Evolutionary conservation across 768 basidiomycete species (phyloP), one percentile per base, ranked within the genome.

Genomic region (Leccinum variicolor): DNA sequence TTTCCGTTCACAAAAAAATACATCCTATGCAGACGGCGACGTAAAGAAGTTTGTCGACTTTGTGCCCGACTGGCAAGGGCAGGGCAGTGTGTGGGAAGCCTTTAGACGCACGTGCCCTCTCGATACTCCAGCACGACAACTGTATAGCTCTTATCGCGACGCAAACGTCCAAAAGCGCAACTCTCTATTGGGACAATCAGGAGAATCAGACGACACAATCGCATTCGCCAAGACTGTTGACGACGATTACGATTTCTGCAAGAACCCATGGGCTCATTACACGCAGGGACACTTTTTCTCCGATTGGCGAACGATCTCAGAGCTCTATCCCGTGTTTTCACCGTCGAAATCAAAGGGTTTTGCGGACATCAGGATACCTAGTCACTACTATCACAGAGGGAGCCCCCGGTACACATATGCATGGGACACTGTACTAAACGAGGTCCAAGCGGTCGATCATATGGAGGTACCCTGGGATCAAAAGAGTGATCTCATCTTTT

Each of bases 231-330:
- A 74, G 28, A 73, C 73, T 2, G 85, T 86, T 10, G 85, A 90
- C n/a, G 78, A 84, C 52, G 76, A 77, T 5, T 80, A 84, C 60
- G 86, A 95, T 66, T 94, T 90, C 68, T 99, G 97, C 73, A 66
- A 75, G 31, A 77, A 84, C 33, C 94, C 96, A 0, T 89, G 91
- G 75, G 86, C 89, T 19, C 94, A 89, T 63, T 86, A 90, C 66
- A 81, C 81, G 28, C 97, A 98, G 69, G 94, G 95, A 11, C 94
- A 94, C 73, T 98, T 97, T 74, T 98, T 97, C 82, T 92, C 92
- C 17, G 96, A 99, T 73, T 97, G 93, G 91, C 79, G 95, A 21
- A 90, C 89, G 0, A 86, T 98, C 57, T 84, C 90, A 11, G 84
- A 84, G 1, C 78, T 96, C n/a, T 95, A 92, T 72, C 97, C 97